Evolutionary conservation across 805 yeast genomes (phyloP).

Genomic region (Grigorovia yakushimaensis): DNA sequence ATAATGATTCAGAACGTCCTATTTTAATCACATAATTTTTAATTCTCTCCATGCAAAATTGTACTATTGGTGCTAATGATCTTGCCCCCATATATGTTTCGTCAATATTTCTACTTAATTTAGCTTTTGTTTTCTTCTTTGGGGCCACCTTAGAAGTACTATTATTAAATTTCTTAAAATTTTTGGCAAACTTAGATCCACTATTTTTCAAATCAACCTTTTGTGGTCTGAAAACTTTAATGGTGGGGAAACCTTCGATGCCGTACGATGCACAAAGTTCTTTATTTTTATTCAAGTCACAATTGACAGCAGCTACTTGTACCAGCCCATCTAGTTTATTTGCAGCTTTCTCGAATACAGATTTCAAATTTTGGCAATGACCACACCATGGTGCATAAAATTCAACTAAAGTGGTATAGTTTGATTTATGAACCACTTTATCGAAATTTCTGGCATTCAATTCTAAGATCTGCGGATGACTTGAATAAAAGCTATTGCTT

Average conservation of each 20-base stretch:
- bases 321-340: slow-evolving; percentile 44
- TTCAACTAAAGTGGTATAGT: slow-evolving; percentile 74
- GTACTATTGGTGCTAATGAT: slow-evolving; percentile 41
- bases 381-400: slow-evolving; percentile 99
- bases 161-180: neutral
- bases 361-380: slow-evolving; percentile 67
- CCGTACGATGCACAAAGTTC: slow-evolving; percentile 56
- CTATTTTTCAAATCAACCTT: slow-evolving; percentile 30
- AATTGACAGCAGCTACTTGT: slow-evolving; percentile 75
- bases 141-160: neutral
- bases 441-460: slow-evolving; percentile 51
- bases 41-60: slow-evolving; percentile 46
- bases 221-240: slow-evolving; percentile 76
- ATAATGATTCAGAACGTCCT: slow-evolving; percentile 27
- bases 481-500: slow-evolving; percentile 19
- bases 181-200: neutral
- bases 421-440: slow-evolving; percentile 54
- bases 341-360: slow-evolving; percentile 56
- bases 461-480: slow-evolving; percentile 36
- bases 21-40: slow-evolving; percentile 57
- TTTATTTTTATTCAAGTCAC: slow-evolving; percentile 63
- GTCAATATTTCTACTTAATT: slow-evolving; percentile 33
- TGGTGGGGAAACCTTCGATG: slow-evolving; percentile 76
- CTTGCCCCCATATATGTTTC: slow-evolving; percentile 59
- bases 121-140: neutral